A percentile compares a stretch with the other conserved stretches of the same genome.
Conservation (phyloP, 352 stramenopile species). For the Phytophthora hibernalis region DNA sequence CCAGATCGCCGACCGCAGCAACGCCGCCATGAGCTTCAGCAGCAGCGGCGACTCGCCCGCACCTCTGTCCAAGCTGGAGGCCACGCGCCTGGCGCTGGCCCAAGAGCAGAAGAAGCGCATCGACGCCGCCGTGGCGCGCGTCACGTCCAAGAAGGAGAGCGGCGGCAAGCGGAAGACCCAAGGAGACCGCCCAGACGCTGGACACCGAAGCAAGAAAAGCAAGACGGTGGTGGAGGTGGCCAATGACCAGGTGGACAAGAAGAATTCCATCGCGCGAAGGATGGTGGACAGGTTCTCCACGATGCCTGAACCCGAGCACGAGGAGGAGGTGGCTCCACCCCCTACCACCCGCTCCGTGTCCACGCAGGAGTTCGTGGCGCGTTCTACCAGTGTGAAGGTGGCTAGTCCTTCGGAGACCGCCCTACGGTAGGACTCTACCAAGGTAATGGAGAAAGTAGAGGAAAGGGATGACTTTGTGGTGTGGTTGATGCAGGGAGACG, state of each 20-base stretch:
- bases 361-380: constrained; percentile 39
- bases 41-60: constrained; percentile 47
- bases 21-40: constrained; percentile 41
- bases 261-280: constrained; percentile 51
- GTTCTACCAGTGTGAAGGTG: constrained; percentile 34
- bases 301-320: constrained; percentile 48
- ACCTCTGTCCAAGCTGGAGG: constrained; percentile 77
- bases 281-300: constrained; percentile 49
- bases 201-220: constrained; percentile 51
- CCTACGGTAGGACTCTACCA: constrained; percentile 23
- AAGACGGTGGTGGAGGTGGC: constrained; percentile 53
- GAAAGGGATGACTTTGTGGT: constrained; percentile 8
- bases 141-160: constrained; percentile 64
- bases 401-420: constrained; percentile 9
- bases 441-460: neutral
- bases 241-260: constrained; percentile 36
- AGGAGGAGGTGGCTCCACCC: constrained; percentile 28
- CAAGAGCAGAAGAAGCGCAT: constrained; percentile 80
- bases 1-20: constrained; percentile 59
- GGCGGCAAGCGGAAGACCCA: constrained; percentile 67
- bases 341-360: constrained; percentile 33
- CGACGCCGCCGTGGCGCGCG: constrained; percentile 60
- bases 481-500: constrained; percentile 30
- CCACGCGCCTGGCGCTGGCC: constrained; percentile 60
- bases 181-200: constrained; percentile 49